Evolutionary conservation across 129 eudicot genomes (phyloP), one percentile per base, ranked within the genome.

Genomic region (Apium graveolens): DNA sequence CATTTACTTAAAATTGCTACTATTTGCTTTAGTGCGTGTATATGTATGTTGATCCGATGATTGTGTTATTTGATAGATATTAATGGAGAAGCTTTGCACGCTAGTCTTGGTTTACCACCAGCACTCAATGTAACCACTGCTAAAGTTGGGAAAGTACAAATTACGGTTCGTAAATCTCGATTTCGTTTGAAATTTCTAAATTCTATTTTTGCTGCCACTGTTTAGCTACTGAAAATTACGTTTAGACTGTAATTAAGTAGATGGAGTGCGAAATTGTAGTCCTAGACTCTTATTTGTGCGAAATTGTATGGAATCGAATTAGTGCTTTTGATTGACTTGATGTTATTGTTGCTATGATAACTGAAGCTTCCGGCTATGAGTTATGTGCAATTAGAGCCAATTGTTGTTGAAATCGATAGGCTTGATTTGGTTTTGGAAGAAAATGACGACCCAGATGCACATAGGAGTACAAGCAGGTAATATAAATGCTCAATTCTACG

Each of bases 401-500:
- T 95, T 88, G 96, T 91, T 76, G 97, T 95, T 86, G 91, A 88
- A 87, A 87, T 95, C 32, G 99, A 95, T 85, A 89, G 87, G 83
- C 94, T 95, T 9, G 99, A 95, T 84, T 80, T 95, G 78, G 99
- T 95, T 42, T 86, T 95, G 89, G 97, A 88, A 86, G 99, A 92
- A 83, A 95, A 89, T 84, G 93, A 92, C 44, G 90, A 95, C 82
- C 74, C 81, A 66, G 94, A 95, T 75, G 80, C 86, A 65, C 80
- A 84, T 75, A 85, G 69, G 83, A 87, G 82, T 82, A 41, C 94
- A 45, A 89, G 89, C 86, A 90, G 99, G 99, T 90, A 88, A 14
- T 17, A 8, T 14, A 29, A 62, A 41, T 8, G 79, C 34, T 73
- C 80, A 35, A 72, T 62, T 43, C 65, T 53, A 74, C 29, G 62